Conservation (phyloP, 2,329 filamentous ascomycete genomes). For the Botrytis paeoniae region DNA sequence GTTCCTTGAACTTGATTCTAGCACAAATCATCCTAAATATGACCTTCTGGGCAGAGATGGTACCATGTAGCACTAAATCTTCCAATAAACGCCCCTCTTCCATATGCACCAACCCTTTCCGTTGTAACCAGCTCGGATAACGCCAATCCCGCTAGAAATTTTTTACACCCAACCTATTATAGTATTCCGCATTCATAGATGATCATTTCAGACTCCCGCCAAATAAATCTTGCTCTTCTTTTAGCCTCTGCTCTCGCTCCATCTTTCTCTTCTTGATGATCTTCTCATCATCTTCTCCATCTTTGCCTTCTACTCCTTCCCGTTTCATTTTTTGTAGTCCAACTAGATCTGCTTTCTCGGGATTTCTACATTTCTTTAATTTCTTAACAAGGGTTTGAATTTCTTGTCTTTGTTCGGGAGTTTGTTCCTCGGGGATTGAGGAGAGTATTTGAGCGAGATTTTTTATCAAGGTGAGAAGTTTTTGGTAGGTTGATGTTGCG, state of each 20-base stretch:
- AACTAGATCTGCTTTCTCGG: constrained; percentile 69
- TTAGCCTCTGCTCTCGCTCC: constrained; percentile 41
- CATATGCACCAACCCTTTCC: not conserved
- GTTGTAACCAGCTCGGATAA: constrained; percentile 11
- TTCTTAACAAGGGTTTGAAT: constrained; percentile 64
- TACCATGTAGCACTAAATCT: not conserved
- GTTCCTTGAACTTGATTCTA: not conserved
- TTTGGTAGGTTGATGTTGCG: not conserved
- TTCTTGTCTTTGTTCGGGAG: constrained; percentile 42
- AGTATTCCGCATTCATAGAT: constrained; percentile 23
- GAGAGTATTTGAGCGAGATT: not conserved
- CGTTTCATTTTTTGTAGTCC: constrained; percentile 59
- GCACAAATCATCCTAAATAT: not conserved
- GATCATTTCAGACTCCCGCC: constrained; percentile 27
- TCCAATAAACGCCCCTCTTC: constrained; percentile 1
- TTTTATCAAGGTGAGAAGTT: constrained; percentile 1
- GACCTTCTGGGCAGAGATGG: not conserved
- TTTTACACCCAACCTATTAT: constrained; percentile 17
- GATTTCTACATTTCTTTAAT: constrained; percentile 70
- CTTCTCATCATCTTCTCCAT: constrained; percentile 35
- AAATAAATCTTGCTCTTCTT: constrained; percentile 38
- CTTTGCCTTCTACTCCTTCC: constrained; percentile 37
- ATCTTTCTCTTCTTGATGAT: constrained; percentile 42
- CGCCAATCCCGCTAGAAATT: constrained; percentile 29
- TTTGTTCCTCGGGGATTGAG: constrained; percentile 23